Base-by-base conservation (phyloP, 106 monocot genomes). In the Dioscorea alata region DNA sequence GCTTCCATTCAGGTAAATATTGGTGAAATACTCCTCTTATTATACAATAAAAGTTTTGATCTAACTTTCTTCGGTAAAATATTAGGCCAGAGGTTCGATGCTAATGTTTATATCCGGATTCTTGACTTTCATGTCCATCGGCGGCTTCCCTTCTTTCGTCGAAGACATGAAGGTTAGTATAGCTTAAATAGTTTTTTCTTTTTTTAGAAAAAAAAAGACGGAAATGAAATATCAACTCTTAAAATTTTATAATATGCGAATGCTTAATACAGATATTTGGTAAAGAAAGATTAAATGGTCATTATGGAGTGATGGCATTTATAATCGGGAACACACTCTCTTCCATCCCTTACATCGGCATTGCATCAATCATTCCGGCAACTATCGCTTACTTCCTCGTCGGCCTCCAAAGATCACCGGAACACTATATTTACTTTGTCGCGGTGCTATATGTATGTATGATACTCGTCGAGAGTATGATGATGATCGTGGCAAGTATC, bases 401-500 rank as follows among this genome's bases (percentile, higher is more conserved):
- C n/a, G 88, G 85, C 35, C 83, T 92, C 12, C 85, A 88, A 50
- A 65, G 59, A 5, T 19, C 67, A 8, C 2, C 72, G 4, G 81
- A 80, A 28, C 92, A 88, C 71, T 92, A 85, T 59, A 34, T 61
- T 57, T 92, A 79, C 78, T 92, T 92, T 68, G 70, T 75, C 6
- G 65, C 83, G 4, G 80, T 88, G 19, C 76, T 92, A 0, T 88
- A 80, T 73, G 52, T 61, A 18, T 78, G 77, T 69, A 81, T 92
- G 88, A 75, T 88, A 73, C 65, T 92, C 0, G 92, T 92, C 5
- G 92, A 92, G 63, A 78, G 92, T 63, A 61, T 92, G 23, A 92
- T 92, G 92, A 92, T 92, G 92, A 88, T 88, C 32, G 92, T 92
- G 2, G 92, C 92, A 0, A 88, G 85, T 68, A 35, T 88, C 22